Evolutionary conservation across 2,329 filamentous ascomycete species (phyloP).

Genomic region (Alternaria conjuncta): DNA sequence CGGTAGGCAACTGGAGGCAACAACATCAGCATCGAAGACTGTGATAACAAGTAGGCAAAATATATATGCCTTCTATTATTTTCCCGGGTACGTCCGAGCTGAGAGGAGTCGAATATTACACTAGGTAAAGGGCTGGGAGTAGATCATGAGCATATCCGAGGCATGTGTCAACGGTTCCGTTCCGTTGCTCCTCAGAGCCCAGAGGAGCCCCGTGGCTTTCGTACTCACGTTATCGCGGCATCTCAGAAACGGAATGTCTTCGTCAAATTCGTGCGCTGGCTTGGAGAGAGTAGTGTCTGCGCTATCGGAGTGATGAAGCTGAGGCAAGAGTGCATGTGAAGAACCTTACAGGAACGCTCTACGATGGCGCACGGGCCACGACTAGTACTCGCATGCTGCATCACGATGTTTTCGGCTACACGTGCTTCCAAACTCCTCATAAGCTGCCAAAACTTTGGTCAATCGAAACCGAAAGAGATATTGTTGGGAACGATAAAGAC

Average conservation of each 20-base stretch:
- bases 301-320: no score
- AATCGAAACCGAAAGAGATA: no score
- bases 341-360: neutral
- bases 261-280: neutral
- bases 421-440: no score
- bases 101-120: neutral
- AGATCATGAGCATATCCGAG: neutral
- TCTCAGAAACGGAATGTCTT: neutral
- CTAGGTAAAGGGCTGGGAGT: neutral
- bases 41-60: neutral
- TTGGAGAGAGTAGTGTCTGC: no score
- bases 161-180: neutral
- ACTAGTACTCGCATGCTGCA: neutral
- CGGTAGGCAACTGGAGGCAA: neutral
- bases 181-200: neutral
- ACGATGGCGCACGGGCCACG: neutral
- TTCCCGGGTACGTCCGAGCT: neutral
- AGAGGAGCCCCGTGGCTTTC: neutral
- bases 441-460: no score
- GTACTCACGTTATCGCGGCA: neutral
- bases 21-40: neutral
- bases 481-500: no score
- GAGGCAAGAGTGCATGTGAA: neutral
- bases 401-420: neutral
- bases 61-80: neutral